phyloP scores from a whole-genome alignment of 139 green algal genomes.

The Monoraphidium neglectum region DNA sequence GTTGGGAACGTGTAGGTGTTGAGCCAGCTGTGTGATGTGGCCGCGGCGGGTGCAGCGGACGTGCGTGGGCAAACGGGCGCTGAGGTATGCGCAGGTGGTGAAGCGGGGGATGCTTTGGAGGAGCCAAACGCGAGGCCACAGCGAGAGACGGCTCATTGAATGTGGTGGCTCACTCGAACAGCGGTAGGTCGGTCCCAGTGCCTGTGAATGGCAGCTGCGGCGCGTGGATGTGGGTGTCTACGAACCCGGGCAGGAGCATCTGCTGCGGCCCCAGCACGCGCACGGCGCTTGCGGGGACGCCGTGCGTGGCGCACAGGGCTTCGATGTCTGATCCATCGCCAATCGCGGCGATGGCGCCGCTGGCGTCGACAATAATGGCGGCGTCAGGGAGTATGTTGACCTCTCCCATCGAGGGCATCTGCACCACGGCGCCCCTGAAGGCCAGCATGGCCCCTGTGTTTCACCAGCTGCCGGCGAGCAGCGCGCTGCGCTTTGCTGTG shows the following conservation, averaged over 20 bases:
- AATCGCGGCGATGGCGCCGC: slow-evolving; percentile 5
- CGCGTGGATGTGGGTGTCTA: slow-evolving; percentile 49
- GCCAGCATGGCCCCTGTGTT: too few species aligned
- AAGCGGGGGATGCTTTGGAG: too few species aligned
- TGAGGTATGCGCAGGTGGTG: too few species aligned
- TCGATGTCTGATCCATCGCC: neutral
- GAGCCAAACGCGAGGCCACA: too few species aligned
- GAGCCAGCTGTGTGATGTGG: too few species aligned
- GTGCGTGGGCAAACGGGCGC: too few species aligned
- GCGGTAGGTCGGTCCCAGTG: slow-evolving; percentile 42
- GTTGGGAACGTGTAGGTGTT: slow-evolving; percentile 46
- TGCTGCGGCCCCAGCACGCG: neutral
- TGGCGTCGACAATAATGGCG: neutral
- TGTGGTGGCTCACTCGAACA: slow-evolving; percentile 31
- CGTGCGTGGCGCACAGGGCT: neutral
- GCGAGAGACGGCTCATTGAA: too few species aligned
- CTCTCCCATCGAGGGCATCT: neutral
- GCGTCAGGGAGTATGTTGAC: neutral
- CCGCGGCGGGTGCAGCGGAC: too few species aligned
- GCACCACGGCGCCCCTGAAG: slow-evolving; percentile 15
- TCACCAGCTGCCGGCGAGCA: too few species aligned
- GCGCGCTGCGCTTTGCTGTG: too few species aligned
- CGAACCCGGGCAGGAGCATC: slow-evolving; percentile 45
- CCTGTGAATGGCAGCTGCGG: slow-evolving; percentile 43
- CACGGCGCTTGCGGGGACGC: neutral